Evolutionary conservation across 1,139 yeast species (phyloP), one percentile per base, ranked within the genome.

Genomic region (Hyphopichia khmerensis): DNA sequence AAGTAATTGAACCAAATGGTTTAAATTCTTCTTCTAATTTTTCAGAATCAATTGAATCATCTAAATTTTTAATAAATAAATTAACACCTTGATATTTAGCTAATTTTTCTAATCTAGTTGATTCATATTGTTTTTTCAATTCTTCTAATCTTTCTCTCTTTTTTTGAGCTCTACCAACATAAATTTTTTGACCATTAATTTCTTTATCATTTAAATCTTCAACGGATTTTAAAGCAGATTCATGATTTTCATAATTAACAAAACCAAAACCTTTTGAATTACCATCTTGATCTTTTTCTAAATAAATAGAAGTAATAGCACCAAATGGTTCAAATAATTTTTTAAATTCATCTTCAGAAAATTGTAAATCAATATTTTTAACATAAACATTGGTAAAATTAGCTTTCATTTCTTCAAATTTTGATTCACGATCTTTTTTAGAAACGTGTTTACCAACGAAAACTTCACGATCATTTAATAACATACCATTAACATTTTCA

Each of bases 91-190:
- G 97, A 79, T 87, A 91, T 77, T 91, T 91, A 65, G 87, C 84
- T 67, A 89, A 77, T 73, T 89, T 89, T 77, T 93, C 98, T 67
- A 87, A 80, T 70, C 96, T 86, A 57, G 88, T 85, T 56, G 89
- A 83, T 75, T 95, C 98, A 76, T 89, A 87, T 75, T 89, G 96
- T 75, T 84, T 87, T 80, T 88, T 90, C 71, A 93, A 87, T 74
- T 91, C 96, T 76, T 90, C 96, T 66, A 86, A 75, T 78, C 99
- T 91, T 80, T 93, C 99, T 72, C 88, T 80, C 82, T 90, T 93
- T 90, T 90, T 93, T 79, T 93, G 99, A 57, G 99, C 99, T 75
- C 99, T 90, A 60, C 97, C 97, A 60, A 93, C 99, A 69, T 84
- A 93, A 55, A 93, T 76, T 71, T 79, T 82, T 76, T 87, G 90